These are phyloP conservation scores for Trichodelitschia bisporula DNA, from an alignment of 495 filamentous ascomycete species.

Conservation along the genomic window DNA sequence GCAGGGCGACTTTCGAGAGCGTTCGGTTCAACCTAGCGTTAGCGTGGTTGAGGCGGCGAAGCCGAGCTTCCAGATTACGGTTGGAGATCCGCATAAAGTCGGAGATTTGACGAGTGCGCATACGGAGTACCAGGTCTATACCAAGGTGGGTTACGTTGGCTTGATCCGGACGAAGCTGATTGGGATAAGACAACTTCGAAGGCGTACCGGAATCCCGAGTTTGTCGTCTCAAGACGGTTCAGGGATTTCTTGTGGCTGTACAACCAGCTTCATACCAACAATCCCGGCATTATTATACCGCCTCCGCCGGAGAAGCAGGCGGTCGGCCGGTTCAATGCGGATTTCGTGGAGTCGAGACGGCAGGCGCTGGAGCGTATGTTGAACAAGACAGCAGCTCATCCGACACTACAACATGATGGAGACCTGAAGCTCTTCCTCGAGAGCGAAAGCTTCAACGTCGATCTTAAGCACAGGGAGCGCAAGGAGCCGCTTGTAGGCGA, in stretches of 20 bases:
- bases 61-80: conserved; percentile 72
- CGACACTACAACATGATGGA: conserved; percentile 73
- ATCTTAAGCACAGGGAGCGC: conserved; percentile 94
- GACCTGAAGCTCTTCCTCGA: conserved; percentile 93
- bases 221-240: conserved; percentile 77
- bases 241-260: conserved; percentile 97
- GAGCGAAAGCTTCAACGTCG: conserved; percentile 81
- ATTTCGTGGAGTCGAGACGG: conserved; percentile 82
- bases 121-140: conserved; percentile 88
- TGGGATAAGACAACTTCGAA: conserved; percentile 66
- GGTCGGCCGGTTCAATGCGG: conserved; percentile 83
- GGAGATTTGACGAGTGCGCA: conserved; percentile 91
- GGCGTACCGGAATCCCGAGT: conserved; percentile 75
- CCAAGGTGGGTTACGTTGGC: conserved; percentile 54
- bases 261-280: conserved; percentile 75
- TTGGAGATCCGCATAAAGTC: conserved; percentile 94
- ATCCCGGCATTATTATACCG: conserved; percentile 82
- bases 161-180: too few relatives aligned
- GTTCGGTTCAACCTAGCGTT: conserved; percentile 54
- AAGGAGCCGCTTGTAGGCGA: conserved; percentile 66
- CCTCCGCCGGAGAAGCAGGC: conserved; percentile 97
- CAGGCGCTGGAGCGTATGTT: conserved; percentile 88
- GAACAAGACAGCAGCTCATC: conserved; percentile 79
- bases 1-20: conserved; percentile 16
- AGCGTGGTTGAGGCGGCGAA: conserved; percentile 76